Base-by-base conservation (phyloP, 768 basidiomycete species). In the Mycena alexandri region DNA sequence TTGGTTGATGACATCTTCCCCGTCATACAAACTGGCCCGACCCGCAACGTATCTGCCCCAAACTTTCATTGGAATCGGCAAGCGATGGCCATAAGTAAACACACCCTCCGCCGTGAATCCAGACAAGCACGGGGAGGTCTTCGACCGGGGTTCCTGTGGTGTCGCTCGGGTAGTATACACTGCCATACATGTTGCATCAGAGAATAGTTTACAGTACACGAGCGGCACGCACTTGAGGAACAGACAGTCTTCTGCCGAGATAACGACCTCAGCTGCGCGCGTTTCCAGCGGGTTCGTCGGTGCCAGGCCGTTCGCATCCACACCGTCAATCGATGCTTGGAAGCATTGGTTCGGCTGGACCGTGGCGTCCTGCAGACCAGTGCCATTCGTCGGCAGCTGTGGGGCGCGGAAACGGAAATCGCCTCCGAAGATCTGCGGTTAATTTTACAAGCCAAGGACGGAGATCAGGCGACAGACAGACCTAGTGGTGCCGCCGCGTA, bases 21-120 rank as follows among this genome's bases (percentile, higher is more conserved):
- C 38, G 10, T 38, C 11, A 38, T 29, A 29, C 29, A 29, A 29
- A 29, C 29, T 29, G 29, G 29, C 29, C 17, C 17, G 25, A 10
- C 50, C 50, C 3, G 25, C 29, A 0, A 51, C 25, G 29, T 51
- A 51, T 51, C 50, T 51, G 13, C 19, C 6, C 14, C 5, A 51
- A 9, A 2, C 14, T 33, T 19, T 51, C 50, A 33, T 51, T 29
- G 10, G 29, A 47, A 22, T 33, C 16, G 25, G 17, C 4, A 44
- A 44, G 42, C 13, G 19, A 25, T 13, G 25, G 36, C 13, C 7
- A n/a, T 5, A 21, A 19, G 33, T 33, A 25, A 24, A 12, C n/a
- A 46, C 21, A 64, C 11, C 65, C 75, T 50, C 52, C 82, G 76
- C 81, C 82, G 69, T 84, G 81, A 25, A 84, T 83, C 80, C 80